Evolutionary conservation across 2,329 filamentous ascomycete species (phyloP).

Genomic region (Colletotrichum karsti): DNA sequence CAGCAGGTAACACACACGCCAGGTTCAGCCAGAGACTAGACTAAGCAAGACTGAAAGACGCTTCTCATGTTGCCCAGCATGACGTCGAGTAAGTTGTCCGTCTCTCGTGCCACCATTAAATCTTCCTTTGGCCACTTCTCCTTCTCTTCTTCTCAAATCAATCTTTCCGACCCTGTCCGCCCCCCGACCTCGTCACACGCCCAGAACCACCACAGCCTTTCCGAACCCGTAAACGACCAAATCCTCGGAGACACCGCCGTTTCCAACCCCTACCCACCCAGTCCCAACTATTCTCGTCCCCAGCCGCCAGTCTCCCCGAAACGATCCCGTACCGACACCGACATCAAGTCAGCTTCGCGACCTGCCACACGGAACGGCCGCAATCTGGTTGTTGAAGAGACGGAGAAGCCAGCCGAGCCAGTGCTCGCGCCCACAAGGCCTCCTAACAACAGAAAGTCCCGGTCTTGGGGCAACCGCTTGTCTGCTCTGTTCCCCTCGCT

Average conservation of each 20-base stretch:
- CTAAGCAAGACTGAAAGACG: constrained; percentile 24
- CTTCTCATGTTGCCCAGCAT: constrained; percentile 45
- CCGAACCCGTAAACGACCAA: constrained; percentile 20
- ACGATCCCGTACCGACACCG: constrained; percentile 24
- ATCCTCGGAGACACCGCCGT: constrained; percentile 3
- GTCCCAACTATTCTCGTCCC: not conserved
- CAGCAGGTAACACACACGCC: constrained; percentile 15
- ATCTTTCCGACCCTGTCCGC: constrained; percentile 15
- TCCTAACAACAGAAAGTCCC: constrained; percentile 39
- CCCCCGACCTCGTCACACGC: constrained; percentile 17
- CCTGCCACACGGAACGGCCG: not conserved
- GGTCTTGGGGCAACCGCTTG: constrained; percentile 45
- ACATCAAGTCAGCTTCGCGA: not conserved
- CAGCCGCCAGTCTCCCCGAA: constrained; percentile 22
- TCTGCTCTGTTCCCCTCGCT: constrained; percentile 48
- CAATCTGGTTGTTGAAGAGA: constrained; percentile 9
- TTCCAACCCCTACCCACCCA: not conserved
- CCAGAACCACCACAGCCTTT: constrained; percentile 28
- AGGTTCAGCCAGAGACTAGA: constrained; percentile 20
- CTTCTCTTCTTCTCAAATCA: constrained; percentile 38
- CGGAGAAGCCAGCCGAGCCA: constrained; percentile 26
- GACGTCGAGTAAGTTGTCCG: constrained; percentile 53
- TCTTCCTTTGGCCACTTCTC: constrained; percentile 45
- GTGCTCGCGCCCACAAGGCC: constrained; percentile 24
- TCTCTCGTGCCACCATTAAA: constrained; percentile 41